Evolutionary conservation across 2,329 filamentous ascomycete genomes (phyloP), one percentile per base, ranked within the genome.

Genomic region (Lanzia echinophila): DNA sequence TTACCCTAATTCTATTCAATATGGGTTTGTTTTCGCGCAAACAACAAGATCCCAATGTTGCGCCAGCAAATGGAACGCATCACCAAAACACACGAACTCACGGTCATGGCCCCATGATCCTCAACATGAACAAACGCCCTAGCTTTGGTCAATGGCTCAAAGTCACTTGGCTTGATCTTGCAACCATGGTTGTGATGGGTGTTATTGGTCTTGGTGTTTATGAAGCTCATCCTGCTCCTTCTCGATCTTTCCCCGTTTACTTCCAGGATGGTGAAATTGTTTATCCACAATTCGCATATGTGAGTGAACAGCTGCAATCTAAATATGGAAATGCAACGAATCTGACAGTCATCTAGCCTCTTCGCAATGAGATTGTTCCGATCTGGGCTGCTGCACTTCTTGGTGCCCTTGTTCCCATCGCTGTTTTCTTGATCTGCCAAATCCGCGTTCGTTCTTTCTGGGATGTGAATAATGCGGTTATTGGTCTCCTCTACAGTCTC

Each of bases 141-240:
- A 77, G 72, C 2, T 86, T 88, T 60, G 83, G 84, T 3, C 82
- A 86, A 65, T 88, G 85, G 85, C 67, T 87, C 59, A 86, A 84
- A 67, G 73, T 75, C 8, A 85, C 82, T 4, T 83, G 79, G 75
- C 69, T 87, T 12, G 86, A 88, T 63, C 77, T 88, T 50, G 49
- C 86, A 19, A 86, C 83, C 32, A 88, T 88, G 83, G 71, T 73
- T 8, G 67, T 72, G 22, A 79, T 88, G 76, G 84, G 86, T 10
- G 80, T 77, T 12, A 70, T 88, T 46, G 84, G 84, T 15, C 75
- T 88, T 0, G 84, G 83, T 55, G 83, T 84, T 53, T 87, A 87
- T 70, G 71, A 78, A 58, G 82, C 83, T 2, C 73, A 79, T 15
- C 86, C 86, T 0, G 83, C 84, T 0, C 82, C 85, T 0, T 81